Percentiles rank a stretch among this genome's conserved stretches.
phyloP scores from a whole-genome alignment of 306 rosid genomes.

The Carpinus viminea region DNA sequence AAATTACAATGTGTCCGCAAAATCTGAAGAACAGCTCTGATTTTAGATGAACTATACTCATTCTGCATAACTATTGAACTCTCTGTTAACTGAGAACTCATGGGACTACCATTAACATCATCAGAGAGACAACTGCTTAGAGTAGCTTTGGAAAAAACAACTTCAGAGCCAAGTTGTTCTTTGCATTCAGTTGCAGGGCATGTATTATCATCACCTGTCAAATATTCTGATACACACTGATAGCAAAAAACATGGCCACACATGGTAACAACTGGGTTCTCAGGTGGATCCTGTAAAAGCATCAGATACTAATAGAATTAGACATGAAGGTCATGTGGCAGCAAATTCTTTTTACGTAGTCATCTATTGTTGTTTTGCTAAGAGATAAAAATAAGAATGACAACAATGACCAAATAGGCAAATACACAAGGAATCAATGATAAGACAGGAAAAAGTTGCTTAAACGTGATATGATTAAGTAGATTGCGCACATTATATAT shows the following conservation, averaged over 20 bases:
- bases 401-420: not conserved
- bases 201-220: slow-evolving; percentile 75
- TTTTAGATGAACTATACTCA: slow-evolving; percentile 80
- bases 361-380: not conserved
- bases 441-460: not conserved
- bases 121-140: slow-evolving; percentile 69
- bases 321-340: not conserved
- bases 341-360: not conserved
- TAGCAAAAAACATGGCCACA: slow-evolving; percentile 96
- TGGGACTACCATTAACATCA: slow-evolving; percentile 52
- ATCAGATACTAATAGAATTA: slow-evolving; percentile 32
- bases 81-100: slow-evolving; percentile 41
- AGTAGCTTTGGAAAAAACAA: slow-evolving; percentile 78
- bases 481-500: not conserved
- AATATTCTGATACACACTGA: slow-evolving; percentile 79
- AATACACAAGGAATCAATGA: not conserved
- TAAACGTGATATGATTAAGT: too few relatives aligned
- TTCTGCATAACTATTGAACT: slow-evolving; percentile 55
- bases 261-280: slow-evolving; percentile 79
- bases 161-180: slow-evolving; percentile 61
- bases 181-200: slow-evolving; percentile 81
- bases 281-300: slow-evolving; percentile 85
- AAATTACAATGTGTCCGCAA: slow-evolving; percentile 49
- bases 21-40: slow-evolving; percentile 83
- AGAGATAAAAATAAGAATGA: not conserved